Conservation (phyloP, 164 flowering plant genomes). For the Kalanchoe fedtschenkoi region DNA sequence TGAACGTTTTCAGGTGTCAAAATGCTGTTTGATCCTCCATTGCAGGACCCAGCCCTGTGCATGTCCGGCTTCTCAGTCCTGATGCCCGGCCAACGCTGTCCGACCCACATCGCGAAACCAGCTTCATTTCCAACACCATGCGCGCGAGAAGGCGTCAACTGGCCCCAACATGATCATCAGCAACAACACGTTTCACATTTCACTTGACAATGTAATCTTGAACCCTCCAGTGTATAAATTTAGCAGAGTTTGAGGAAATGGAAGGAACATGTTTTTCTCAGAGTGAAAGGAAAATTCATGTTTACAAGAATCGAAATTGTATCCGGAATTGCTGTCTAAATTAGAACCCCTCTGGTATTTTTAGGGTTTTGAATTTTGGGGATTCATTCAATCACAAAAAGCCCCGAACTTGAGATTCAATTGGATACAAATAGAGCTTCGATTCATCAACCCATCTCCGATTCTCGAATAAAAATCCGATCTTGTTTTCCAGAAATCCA, state of each 20-base stretch:
- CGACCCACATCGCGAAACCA: constrained; percentile 81
- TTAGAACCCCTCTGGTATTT: background rate
- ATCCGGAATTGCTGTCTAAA: background rate
- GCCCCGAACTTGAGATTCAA: background rate
- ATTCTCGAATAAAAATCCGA: no score
- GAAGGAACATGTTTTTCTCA: no score
- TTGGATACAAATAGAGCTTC: no score
- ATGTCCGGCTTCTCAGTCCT: constrained; percentile 57
- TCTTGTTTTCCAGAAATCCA: background rate
- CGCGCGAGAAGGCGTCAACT: constrained; percentile 50
- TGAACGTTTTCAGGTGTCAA: background rate
- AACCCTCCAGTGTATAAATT: background rate
- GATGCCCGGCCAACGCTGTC: constrained; percentile 79
- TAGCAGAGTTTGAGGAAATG: constrained; percentile 4
- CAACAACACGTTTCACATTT: no score
- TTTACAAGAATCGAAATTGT: no score
- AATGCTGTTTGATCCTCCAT: background rate
- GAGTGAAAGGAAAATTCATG: no score
- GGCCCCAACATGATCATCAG: constrained; percentile 52
- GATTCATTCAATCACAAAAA: background rate
- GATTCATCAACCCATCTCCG: no score
- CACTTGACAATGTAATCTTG: no score
- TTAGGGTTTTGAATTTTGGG: background rate
- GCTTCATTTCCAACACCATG: constrained; percentile 59
- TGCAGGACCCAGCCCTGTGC: constrained; percentile 36